Base-by-base conservation (phyloP, 2,329 filamentous ascomycete genomes). In the Sporothrix dimorphospora region DNA sequence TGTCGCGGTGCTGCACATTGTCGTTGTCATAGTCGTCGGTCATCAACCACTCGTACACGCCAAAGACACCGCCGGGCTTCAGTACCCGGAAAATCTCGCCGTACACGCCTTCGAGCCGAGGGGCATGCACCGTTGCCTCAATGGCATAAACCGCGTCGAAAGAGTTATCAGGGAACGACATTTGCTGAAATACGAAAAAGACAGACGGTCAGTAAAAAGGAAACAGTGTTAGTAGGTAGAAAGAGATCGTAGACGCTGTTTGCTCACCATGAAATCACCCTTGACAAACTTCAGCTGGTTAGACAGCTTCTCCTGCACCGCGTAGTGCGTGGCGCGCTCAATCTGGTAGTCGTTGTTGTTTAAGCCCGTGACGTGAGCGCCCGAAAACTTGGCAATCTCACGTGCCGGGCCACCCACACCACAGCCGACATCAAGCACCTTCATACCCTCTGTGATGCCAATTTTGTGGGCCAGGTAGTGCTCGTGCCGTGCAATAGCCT, bases 261-360 rank as follows among this genome's bases (percentile, higher is more conserved):
- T 27, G 6, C 59, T 71, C 75, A 88, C 86, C 95, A 98, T 98
- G 81, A 99, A 99, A 80, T 98, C 95, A 70, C 94, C 95, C 88
- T 98, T 98, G 79, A 94, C 91, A 78, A 94, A 98, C 75, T 87
- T 87, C 76, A 97, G 85, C 84, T 97, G 94, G 79, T 93, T 82
- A 1, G 91, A 87, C 69, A 98, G 85, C 69, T 91, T 91, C 83
- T 97, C 93, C 82, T 94, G 93, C 74, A 87, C 83, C 2, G 94
- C 94, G 80, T 98, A 97, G 71, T 87, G 86, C 16, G 90, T 94
- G n/a, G 94, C 95, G 76, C 96, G 93, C 81, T 98, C 89, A 76
- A 98, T 97, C 85, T 98, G 96, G 86, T 99, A 99, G 84, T 98
- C 94, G 83, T 98, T 98, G 90, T 98, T 98, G 90, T 98, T 99